phyloP scores from a whole-genome alignment of 75 land plant genomes.

The Adiantum capillusveneris region DNA sequence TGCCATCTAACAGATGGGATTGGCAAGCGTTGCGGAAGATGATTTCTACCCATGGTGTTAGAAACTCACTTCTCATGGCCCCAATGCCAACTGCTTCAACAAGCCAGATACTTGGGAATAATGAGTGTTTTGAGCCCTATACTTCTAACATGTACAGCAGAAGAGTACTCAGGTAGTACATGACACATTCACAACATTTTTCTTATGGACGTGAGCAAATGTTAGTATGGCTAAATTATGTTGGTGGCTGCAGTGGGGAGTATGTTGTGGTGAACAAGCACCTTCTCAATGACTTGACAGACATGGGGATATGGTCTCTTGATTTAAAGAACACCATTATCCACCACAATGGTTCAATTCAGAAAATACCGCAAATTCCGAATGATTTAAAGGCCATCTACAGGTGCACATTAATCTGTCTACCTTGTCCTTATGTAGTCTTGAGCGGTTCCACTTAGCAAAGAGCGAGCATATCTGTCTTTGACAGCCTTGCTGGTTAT shows the following conservation, averaged over 20 bases:
- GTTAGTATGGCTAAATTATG: too few species aligned
- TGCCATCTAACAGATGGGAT: slow-evolving; percentile 78
- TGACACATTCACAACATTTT: not conserved
- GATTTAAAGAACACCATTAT: slow-evolving; percentile 37
- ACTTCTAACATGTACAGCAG: slow-evolving; percentile 95
- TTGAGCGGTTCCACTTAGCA: too few species aligned
- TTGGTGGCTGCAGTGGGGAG: slow-evolving; percentile 64
- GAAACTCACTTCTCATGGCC: slow-evolving; percentile 88
- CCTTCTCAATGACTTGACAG: slow-evolving; percentile 91
- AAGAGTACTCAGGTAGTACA: slow-evolving; percentile 73
- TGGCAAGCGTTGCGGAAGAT: slow-evolving; percentile 55
- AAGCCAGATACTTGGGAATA: slow-evolving; percentile 95
- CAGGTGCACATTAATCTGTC: slow-evolving; percentile 44
- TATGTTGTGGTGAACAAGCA: slow-evolving; percentile 99
- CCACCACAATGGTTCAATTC: slow-evolving; percentile 75
- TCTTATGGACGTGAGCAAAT: too few species aligned
- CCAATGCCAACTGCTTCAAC: slow-evolving; percentile 94
- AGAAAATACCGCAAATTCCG: slow-evolving; percentile 38
- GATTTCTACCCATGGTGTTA: slow-evolving; percentile 58
- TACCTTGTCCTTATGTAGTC: too few species aligned
- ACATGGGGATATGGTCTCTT: slow-evolving; percentile 40
- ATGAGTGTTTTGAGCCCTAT: slow-evolving; percentile 98
- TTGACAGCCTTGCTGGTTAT: too few species aligned
- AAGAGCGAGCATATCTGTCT: too few species aligned
- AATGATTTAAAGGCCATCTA: slow-evolving; percentile 27